These are phyloP conservation scores for Anisodus acutangulus DNA, from an alignment of 257 asterid genomes.

Conservation along the genomic window DNA sequence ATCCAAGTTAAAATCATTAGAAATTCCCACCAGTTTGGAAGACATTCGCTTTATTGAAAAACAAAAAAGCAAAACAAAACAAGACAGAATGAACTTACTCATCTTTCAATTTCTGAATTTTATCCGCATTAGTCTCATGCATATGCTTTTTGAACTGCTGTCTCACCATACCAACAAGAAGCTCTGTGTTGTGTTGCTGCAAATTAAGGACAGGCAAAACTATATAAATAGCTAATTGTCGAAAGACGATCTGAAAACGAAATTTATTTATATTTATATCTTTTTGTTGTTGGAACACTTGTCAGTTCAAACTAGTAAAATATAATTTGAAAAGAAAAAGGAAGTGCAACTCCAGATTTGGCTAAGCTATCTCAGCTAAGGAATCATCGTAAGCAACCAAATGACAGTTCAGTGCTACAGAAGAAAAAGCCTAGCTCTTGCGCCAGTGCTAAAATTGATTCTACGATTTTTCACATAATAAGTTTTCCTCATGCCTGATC, in stretches of 20 bases:
- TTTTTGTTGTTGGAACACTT: neutral
- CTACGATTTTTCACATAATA: neutral
- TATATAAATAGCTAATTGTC: constrained; percentile 31
- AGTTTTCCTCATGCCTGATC: neutral
- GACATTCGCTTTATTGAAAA: neutral
- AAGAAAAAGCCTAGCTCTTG: neutral
- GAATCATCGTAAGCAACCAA: neutral
- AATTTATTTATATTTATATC: neutral
- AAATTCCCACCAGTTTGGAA: neutral
- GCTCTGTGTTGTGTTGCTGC: constrained; percentile 84
- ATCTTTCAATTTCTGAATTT: constrained; percentile 81
- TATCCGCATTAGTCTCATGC: constrained; percentile 93
- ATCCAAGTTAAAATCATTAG: neutral
- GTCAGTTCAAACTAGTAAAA: neutral
- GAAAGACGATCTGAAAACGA: neutral
- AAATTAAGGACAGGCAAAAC: constrained; percentile 31
- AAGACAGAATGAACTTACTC: constrained; percentile 56
- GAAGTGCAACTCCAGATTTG: neutral
- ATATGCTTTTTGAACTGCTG: constrained; percentile 80
- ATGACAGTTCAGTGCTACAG: neutral
- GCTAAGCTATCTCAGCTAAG: neutral
- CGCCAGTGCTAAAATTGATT: neutral
- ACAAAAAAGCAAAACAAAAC: neutral
- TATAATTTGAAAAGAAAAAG: neutral
- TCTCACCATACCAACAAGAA: constrained; percentile 75